Base-by-base conservation (phyloP, 306 rosid species). In the Prosopis cineraria region DNA sequence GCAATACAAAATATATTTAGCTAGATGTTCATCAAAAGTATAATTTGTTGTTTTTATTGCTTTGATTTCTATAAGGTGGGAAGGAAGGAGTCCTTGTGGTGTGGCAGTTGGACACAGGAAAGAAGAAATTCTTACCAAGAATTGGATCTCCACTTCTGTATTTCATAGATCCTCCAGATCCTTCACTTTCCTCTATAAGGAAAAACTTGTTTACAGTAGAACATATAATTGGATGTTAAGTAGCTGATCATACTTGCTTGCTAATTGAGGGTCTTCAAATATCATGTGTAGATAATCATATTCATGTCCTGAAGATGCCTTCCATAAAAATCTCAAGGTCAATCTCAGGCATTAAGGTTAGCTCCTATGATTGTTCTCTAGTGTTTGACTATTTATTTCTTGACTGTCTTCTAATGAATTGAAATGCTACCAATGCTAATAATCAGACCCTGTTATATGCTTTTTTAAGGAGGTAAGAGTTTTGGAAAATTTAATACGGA, bases 301-400 rank as follows among this genome's bases (percentile, higher is more conserved):
- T 95, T 78, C 97, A 87, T 84, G 65, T 95, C 14, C 81, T 95
- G 64, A 93, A 91, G 85, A 87, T 80, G 94, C 93, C 99, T 41
- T 87, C 94, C 33, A 86, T 95, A 96, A 96, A 93, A 81, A 87
- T 95, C 77, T 40, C 83, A 75, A 95, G 84, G 89, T 88, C 97
- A 68, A 90, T 95, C 81, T 95, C 97, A 22, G 98, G 99, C 77
- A 95, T 95, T 81, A 95, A 95, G 99, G 99, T 88, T 78, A 79
- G 92, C 80, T 82, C 73, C 72, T 31, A 30, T 72, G 5, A 44
- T 59, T 68, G 24, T 11, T 65, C 81, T 48, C 66, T 77, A 34
- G 33, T 62, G 30, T 53, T 69, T 56, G 72, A 43, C 33, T 62
- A 31, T 64, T 72, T 52, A 58, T 65, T 69, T 78, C 45, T 68